Evolutionary conservation across 306 rosid genomes (phyloP), one percentile per base, ranked within the genome.

Genomic region (Castanopsis chinensis): DNA sequence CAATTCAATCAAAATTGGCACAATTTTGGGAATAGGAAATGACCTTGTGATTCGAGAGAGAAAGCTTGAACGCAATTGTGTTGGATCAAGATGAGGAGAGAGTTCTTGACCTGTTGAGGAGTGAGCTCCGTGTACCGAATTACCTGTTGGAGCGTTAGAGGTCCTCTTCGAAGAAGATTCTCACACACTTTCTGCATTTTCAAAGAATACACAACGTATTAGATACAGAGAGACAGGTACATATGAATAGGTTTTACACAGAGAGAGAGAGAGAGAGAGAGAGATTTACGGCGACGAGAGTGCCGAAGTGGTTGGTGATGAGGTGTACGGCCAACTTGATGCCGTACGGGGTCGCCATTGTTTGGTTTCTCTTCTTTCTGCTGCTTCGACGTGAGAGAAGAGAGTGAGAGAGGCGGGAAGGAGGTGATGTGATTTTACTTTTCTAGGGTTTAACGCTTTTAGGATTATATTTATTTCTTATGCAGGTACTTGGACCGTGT

Each of bases 51-150:
- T 21, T 82, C 78, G 4, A 27, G 5, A 68, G 85, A 37, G 78
- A 80, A 94, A 9, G 96, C 83, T 81, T 95, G 99, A 53, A 82
- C 93, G 77, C 97, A 92, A 77, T 95, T 95, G 80, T 95, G 97
- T 74, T 95, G 99, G 80, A 92, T 85, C 53, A 95, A 87, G 67
- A 95, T 91, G 43, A 95, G 97, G 30, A 95, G 83, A 32, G 98
- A 90, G 81, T 89, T 95, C 76, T 86, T 91, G 69, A 90, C 93
- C 73, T 91, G 93, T 70, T 85, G 87, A 33, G 78, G 76, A 13
- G 86, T 84, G 57, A 95, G 93, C 69, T 90, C 93, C 3, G 98
- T 89, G 87, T 33, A 88, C 32, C 89, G 87, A 68, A 88, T 55
- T 37, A 91, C 45, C 28, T 32, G 83, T 9, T 79, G 81, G 71